A percentile compares a stretch with the other conserved stretches of the same genome.
Evolutionary conservation across 2,329 filamentous ascomycete genomes (phyloP).

Genomic region (Paramyrothecium roridum): DNA sequence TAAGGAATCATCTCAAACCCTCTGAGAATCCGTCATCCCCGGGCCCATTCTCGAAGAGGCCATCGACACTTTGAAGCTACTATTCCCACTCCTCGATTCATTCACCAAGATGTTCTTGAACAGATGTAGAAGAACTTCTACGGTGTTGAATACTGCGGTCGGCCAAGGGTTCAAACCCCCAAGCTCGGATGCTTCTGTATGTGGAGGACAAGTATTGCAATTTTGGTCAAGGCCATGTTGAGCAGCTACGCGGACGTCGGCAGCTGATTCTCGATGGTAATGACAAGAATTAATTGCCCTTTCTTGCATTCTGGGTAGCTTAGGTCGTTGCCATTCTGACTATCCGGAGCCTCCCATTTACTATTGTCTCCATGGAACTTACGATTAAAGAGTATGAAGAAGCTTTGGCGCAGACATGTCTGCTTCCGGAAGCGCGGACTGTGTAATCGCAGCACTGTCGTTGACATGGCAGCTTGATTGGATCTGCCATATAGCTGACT

Average conservation of each 20-base stretch:
- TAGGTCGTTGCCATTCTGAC: neutral
- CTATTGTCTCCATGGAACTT: neutral
- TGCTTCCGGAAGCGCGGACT: neutral
- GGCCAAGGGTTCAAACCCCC: neutral
- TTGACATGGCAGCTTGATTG: neutral
- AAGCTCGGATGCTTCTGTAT: neutral
- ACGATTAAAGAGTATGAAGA: neutral
- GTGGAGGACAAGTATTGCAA: neutral
- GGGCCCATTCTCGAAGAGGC: neutral
- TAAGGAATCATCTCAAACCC: neutral
- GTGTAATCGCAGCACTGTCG: neutral
- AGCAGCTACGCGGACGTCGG: neutral
- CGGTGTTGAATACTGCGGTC: neutral
- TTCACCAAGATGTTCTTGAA: neutral
- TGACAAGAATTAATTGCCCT: neutral
- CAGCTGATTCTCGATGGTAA: neutral
- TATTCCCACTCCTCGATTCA: neutral
- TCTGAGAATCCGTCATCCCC: neutral
- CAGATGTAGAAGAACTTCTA: neutral
- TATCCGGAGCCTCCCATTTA: neutral
- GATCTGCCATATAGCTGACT: too few relatives aligned
- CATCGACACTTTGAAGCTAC: neutral
- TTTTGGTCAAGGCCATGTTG: neutral
- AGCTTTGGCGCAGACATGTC: neutral
- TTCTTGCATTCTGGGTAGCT: neutral